Percentiles rank a stretch among this genome's conserved stretches.
These are phyloP conservation scores for Nakazawaea wyomingensis DNA, from an alignment of 805 yeast genomes.

Conservation along the genomic window DNA sequence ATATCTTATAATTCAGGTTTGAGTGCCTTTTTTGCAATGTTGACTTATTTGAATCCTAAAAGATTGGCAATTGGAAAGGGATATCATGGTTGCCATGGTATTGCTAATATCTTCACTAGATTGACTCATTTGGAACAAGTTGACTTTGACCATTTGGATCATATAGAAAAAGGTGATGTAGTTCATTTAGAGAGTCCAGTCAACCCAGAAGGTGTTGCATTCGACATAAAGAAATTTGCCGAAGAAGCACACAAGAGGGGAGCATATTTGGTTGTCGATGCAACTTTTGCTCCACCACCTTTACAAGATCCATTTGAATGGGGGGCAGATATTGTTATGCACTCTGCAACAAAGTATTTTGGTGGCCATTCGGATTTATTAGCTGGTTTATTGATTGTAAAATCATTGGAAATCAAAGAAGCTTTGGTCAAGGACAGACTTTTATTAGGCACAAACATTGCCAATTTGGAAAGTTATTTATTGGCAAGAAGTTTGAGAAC, in stretches of 20 bases:
- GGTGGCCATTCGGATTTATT: conserved; percentile 94
- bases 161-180: conserved; percentile 57
- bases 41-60: conserved; percentile 70
- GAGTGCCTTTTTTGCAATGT: conserved; percentile 72
- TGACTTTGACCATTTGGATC: conserved; percentile 43
- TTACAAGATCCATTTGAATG: conserved; percentile 72
- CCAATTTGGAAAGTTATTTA: conserved; percentile 69
- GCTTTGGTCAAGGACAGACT: conserved; percentile 58
- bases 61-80: conserved; percentile 65
- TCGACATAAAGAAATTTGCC: conserved; percentile 59
- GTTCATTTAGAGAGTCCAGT: conserved; percentile 86
- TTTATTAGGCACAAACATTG: conserved; percentile 73
- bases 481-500: conserved; percentile 79
- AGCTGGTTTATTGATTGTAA: conserved; percentile 76
- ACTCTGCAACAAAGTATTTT: conserved; percentile 88
- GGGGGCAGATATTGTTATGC: conserved; percentile 88
- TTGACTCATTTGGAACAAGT: conserved; percentile 51
- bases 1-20: conserved; percentile 76
- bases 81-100: conserved; percentile 81
- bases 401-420: conserved; percentile 40
- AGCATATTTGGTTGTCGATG: conserved; percentile 67
- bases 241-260: conserved; percentile 72
- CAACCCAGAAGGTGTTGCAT: conserved; percentile 71
- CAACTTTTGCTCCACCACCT: conserved; percentile 95
- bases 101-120: conserved; percentile 57